Evolutionary conservation across 495 filamentous ascomycete genomes (phyloP), one percentile per base, ranked within the genome.

Genomic region (Stereocaulon alpinum): DNA sequence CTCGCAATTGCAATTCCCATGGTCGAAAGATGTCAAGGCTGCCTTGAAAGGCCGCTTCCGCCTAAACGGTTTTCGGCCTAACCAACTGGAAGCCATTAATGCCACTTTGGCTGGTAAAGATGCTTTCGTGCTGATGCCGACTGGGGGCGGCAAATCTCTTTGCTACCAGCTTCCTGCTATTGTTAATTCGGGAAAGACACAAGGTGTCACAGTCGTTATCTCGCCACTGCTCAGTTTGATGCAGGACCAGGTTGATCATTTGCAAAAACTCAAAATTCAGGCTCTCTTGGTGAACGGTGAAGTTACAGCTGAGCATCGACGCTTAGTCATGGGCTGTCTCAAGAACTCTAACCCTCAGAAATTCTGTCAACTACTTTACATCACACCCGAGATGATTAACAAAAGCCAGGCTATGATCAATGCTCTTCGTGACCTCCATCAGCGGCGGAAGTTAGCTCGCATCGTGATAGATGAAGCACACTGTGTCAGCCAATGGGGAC

Each of bases 401-500:
- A 94, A 88, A 64, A 96, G 81, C 67, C 67, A 77, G 48, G 64
- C 66, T 4, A 81, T 96, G 68, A 69, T 82, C 42, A 75, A 73
- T 56, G 76, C 74, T 9, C 72, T 99, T 27, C 68, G 78, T 41
- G 70, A 72, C 9, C 79, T 99, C 20, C 77, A 93, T 61, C 62
- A 62, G 18, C 81, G 81, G 30, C 71, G 76, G 7, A 86, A 81
- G 60, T 80, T 99, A 14, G 93, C 93, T 11, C 82, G 93, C 40
- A 82, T 99, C 53, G 94, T 97, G 37, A 93, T 99, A 50, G 93
- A 99, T 62, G 93, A 99, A 71, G 93, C 93, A 17, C 93, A 99
- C 69, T 99, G 93, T 69, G 92, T 99, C 24, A 96, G 92, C 70
- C 89, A 97, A 71, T 99, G 93, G 93, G 93, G 93, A 14, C 93